Base-by-base conservation (phyloP, 805 yeast genomes). In the Pichia insulana region DNA sequence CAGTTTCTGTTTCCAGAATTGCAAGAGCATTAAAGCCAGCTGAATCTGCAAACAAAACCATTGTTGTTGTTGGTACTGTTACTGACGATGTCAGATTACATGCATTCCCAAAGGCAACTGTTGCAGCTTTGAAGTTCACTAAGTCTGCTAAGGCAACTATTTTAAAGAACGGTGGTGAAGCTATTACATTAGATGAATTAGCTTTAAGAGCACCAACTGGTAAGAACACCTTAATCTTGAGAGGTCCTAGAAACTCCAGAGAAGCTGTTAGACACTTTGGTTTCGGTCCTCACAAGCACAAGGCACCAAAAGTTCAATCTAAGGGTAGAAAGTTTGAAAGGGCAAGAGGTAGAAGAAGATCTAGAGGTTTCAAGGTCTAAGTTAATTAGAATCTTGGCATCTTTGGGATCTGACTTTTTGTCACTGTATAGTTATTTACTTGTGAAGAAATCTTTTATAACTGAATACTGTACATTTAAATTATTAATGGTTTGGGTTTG, bases 311-410 rank as follows among this genome's bases (percentile, higher is more conserved):
- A 79, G 82, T 92, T 73, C 64, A 73, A 67, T 90, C 97, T 54
- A 88, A 78, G 72, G 99, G 99, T 73, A 92, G 97, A 83, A 92
- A 92, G 79, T 92, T 92, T 83, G 98, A 92, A 83, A 88, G 92
- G 76, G 99, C 97, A 66, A 92, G 99, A 86, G 99, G 99, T 83
- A 94, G 83, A 75, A 82, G 99, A 79, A 83, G 78, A 72, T 89
- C 97, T 60, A 88, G 94, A 83, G 99, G 96, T 79, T 92, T 92
- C 98, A 92, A 92, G 85, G 99, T 92, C 76, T 92, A 90, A 87
- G 59, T 52, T 50, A 45, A 44, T 47, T 51, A 44, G 39, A 36
- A 38, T 37, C 34, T n/a, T 37, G 31, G 4, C 15, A 12, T 12
- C 31, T 28, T 28, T 4, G 13, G 13, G 5, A 6, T 28, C 31